Conservation (phyloP, 257 asterid species). For the Solanum neorickii region DNA sequence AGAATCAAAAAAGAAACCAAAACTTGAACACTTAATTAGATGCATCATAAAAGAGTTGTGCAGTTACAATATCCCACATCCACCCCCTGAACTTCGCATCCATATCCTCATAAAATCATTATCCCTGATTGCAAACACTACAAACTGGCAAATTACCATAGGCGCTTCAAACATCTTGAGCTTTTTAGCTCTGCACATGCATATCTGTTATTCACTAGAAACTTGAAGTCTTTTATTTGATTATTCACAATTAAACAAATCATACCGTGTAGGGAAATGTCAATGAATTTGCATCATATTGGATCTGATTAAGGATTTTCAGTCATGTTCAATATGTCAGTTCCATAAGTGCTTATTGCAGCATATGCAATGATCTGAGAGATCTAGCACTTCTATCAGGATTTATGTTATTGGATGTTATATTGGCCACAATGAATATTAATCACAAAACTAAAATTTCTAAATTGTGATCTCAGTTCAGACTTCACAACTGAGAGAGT, state of each 20-base stretch:
- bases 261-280: neutral
- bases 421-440: neutral
- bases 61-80: neutral
- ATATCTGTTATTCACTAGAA: neutral
- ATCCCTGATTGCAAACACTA: neutral
- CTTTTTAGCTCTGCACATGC: neutral
- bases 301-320: neutral
- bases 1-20: neutral
- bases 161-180: neutral
- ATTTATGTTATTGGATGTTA: neutral
- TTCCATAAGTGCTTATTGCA: neutral
- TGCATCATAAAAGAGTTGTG: neutral
- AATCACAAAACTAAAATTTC: neutral
- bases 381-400: neutral
- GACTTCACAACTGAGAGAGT: neutral
- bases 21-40: neutral
- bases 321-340: neutral
- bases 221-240: neutral
- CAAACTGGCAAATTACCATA: neutral
- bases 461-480: neutral
- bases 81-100: neutral
- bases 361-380: neutral
- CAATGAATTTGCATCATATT: neutral
- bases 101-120: neutral
- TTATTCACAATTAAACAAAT: neutral